Conservation (phyloP, 176 grass and related monocot genomes). For the Hordeum marinum region DNA sequence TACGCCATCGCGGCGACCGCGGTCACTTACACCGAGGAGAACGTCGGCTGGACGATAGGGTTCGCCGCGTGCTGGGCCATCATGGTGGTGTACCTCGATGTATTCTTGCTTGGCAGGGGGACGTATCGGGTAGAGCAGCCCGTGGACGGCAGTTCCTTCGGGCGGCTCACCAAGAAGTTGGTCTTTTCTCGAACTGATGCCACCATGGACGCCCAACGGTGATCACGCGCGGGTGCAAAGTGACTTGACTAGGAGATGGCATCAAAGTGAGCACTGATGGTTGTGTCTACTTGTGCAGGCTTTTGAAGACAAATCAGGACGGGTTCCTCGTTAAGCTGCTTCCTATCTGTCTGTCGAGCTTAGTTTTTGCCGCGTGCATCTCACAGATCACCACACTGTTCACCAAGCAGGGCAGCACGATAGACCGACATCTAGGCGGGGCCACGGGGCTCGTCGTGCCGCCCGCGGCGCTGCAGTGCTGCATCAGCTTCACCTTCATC, state of each 20-base stretch:
- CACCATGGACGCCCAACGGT: not conserved
- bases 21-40: constrained; percentile 62
- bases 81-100: constrained; percentile 27
- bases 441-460: constrained; percentile 12
- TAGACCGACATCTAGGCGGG: constrained; percentile 29
- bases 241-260: not conserved
- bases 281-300: not conserved
- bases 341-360: constrained; percentile 33
- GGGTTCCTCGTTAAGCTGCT: constrained; percentile 27
- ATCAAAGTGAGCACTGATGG: not conserved
- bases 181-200: not conserved
- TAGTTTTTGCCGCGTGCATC: constrained; percentile 15
- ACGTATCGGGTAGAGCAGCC: constrained; percentile 17
- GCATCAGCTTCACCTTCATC: constrained; percentile 1
- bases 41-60: constrained; percentile 49
- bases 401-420: constrained; percentile 49
- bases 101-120: constrained; percentile 37
- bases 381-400: constrained; percentile 44
- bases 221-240: not conserved
- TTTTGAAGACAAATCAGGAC: not conserved
- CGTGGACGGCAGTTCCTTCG: not conserved
- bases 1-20: not conserved
- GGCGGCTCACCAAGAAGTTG: not conserved
- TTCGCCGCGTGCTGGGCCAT: constrained; percentile 49
- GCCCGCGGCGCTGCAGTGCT: constrained; percentile 32